Evolutionary conservation across 202 grass and related monocot species (phyloP).

Genomic region (Eragrostis tef): DNA sequence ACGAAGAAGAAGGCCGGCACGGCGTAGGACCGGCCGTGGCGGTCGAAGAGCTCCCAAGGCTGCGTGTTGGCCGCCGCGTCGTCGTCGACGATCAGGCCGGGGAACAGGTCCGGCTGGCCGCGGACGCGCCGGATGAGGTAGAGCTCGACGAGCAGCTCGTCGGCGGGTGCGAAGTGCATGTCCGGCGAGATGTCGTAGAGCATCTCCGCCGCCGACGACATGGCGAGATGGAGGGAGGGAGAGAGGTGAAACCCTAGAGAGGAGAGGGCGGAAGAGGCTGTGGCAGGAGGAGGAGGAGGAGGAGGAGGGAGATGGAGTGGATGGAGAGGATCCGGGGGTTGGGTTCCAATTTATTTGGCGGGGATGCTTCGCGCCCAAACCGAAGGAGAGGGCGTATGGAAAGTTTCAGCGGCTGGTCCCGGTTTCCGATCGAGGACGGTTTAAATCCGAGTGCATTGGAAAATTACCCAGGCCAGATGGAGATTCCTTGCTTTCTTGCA

Average conservation of each 20-base stretch:
- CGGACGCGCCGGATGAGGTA: background rate
- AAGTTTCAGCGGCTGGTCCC: background rate
- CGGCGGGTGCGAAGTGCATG: background rate
- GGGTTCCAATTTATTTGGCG: too few relatives aligned
- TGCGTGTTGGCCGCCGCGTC: background rate
- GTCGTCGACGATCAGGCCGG: background rate
- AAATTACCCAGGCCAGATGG: too few relatives aligned
- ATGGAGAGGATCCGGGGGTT: too few relatives aligned
- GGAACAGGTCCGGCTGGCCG: background rate
- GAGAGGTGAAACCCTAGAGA: too few relatives aligned
- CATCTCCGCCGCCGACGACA: background rate
- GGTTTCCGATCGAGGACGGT: too few relatives aligned
- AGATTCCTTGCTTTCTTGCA: background rate
- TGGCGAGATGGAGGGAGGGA: background rate
- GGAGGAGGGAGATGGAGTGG: too few relatives aligned
- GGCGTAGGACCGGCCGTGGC: background rate
- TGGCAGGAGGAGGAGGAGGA: too few relatives aligned
- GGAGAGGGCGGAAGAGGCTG: too few relatives aligned
- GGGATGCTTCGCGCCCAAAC: too few relatives aligned
- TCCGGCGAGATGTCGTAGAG: background rate
- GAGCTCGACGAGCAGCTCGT: background rate
- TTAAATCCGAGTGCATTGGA: background rate
- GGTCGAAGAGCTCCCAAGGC: background rate
- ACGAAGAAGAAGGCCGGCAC: conserved; percentile 16
- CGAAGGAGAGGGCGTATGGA: too few relatives aligned